phyloP scores from a whole-genome alignment of 2,329 filamentous ascomycete species.

The Clarireedia hainanense region DNA sequence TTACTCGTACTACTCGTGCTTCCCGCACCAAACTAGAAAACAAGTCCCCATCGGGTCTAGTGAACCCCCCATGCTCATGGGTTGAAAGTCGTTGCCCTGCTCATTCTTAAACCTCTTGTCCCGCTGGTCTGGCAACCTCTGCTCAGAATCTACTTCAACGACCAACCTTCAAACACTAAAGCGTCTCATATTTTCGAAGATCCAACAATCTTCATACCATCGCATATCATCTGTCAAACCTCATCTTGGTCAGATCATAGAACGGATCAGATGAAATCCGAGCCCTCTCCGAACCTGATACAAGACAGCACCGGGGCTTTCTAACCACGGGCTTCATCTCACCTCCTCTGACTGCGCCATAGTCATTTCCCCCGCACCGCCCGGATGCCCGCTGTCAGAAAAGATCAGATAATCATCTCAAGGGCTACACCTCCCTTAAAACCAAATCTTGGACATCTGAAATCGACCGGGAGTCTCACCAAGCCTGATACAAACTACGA shows the following conservation, averaged over 20 bases:
- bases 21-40: too few relatives aligned
- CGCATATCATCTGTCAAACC: neutral
- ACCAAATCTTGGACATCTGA: constrained; percentile 31
- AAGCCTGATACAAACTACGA: constrained; percentile 31
- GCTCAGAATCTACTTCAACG: neutral
- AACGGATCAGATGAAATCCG: constrained; percentile 7
- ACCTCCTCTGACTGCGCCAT: neutral
- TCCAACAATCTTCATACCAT: constrained; percentile 2
- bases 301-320: neutral
- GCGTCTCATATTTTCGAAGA: constrained; percentile 3
- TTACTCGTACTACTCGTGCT: too few relatives aligned
- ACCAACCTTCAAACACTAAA: constrained; percentile 1
- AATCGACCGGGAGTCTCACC: constrained; percentile 25
- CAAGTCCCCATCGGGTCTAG: neutral
- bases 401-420: constrained; percentile 44
- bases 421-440: constrained; percentile 39
- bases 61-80: too few relatives aligned
- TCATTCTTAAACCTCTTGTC: constrained; percentile 9
- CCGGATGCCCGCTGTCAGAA: constrained; percentile 46
- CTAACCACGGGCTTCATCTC: neutral
- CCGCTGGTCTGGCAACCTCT: constrained; percentile 2
- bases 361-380: constrained; percentile 24
- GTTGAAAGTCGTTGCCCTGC: neutral
- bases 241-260: neutral
- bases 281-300: neutral